Percentiles rank a stretch among this genome's conserved stretches.
These are phyloP conservation scores for Phlyctochytrium bullatum DNA, from an alignment of 192 early-diverging fungal genomes.

Conservation along the genomic window DNA sequence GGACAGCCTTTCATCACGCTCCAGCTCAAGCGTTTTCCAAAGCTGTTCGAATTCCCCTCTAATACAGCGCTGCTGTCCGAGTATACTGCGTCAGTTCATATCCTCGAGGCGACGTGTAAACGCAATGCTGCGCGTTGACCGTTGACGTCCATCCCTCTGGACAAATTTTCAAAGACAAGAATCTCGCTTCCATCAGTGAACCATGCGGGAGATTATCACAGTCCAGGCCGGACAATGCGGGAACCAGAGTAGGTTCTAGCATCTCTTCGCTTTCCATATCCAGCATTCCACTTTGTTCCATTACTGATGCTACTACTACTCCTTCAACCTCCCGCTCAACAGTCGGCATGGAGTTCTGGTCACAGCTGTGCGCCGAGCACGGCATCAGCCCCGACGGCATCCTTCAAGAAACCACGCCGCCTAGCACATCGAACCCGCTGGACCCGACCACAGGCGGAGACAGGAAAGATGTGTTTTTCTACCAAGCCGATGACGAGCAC, in stretches of 20 bases:
- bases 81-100: too few species aligned
- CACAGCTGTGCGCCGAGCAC: constrained; percentile 88
- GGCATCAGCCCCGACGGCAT: constrained; percentile 94
- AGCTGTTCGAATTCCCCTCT: too few species aligned
- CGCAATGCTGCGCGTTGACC: too few species aligned
- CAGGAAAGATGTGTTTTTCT: constrained; percentile 98
- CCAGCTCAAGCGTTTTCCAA: too few species aligned
- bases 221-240: constrained; percentile 97
- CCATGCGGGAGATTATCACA: constrained; percentile 86
- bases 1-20: too few species aligned
- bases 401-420: constrained; percentile 80
- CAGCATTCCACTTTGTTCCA: neutral
- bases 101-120: too few species aligned
- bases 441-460: constrained; percentile 72
- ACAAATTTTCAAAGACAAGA: too few species aligned
- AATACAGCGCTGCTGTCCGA: too few species aligned
- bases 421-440: constrained; percentile 12
- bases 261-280: neutral
- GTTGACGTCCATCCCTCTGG: too few species aligned
- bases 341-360: constrained; percentile 98
- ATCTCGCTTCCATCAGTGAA: too few species aligned
- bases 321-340: neutral
- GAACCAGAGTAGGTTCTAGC: constrained; percentile 76
- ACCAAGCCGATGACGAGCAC: constrained; percentile 99
- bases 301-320: neutral